phyloP scores from a whole-genome alignment of 345 rosid genomes.

The Erodium maritimum region DNA sequence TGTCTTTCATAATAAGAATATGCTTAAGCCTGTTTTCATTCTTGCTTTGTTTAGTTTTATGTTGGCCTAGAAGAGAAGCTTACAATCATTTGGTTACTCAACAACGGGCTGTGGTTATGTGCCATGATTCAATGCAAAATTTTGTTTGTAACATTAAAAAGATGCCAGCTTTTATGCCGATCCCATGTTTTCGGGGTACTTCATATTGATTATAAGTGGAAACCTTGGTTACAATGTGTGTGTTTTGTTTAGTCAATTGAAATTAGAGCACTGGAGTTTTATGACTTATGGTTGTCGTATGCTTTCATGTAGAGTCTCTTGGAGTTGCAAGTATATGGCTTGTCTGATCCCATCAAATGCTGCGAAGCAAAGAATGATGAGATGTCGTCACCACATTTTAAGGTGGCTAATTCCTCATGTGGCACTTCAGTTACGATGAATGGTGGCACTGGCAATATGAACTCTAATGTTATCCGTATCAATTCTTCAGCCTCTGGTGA shows the following conservation, averaged over 20 bases:
- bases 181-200: not conserved
- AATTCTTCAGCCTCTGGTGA: conserved; percentile 54
- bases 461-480: conserved; percentile 29
- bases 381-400: conserved; percentile 28
- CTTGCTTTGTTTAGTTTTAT: not conserved
- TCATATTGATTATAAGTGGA: not conserved
- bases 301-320: conserved; percentile 46
- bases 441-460: conserved; percentile 40
- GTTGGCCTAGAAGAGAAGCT: not conserved
- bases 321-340: conserved; percentile 93
- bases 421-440: conserved; percentile 27
- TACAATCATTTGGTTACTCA: not conserved
- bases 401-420: conserved; percentile 29
- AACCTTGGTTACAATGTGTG: not conserved
- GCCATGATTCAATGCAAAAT: not conserved
- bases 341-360: conserved; percentile 73
- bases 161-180: not conserved
- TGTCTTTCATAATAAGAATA: not conserved
- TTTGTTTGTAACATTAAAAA: not conserved
- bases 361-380: conserved; percentile 78
- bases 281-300: conserved; percentile 7
- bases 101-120: not conserved
- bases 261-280: conserved; percentile 8
- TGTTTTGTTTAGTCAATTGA: conserved; percentile 4
- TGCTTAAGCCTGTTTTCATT: not conserved